Evolutionary conservation across 768 basidiomycete genomes (phyloP), one percentile per base, ranked within the genome.

Genomic region (Boletus pseudo-olivaceus): DNA sequence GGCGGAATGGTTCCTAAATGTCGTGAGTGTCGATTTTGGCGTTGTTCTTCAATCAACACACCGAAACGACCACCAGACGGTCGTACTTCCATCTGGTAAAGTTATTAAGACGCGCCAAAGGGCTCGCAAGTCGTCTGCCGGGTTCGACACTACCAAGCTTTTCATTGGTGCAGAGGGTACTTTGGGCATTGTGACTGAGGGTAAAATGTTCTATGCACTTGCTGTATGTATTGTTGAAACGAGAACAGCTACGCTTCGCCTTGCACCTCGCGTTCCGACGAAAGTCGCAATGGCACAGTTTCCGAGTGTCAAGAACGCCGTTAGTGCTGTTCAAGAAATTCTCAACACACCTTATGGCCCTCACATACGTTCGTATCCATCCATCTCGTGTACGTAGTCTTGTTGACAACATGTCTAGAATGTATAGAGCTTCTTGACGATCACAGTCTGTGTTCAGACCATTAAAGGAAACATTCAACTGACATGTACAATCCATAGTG

Each of bases 151-250:
- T 1, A 93, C 90, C 0, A 94, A 94, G 67, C 69, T 93, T 3
- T 93, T 94, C 72, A 88, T 94, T 45, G 93, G 93, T 5, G 90
- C 90, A 3, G 93, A 94, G 69, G 93, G 93, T 7, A 95, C 92
- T 0, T 68, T 94, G 42, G 93, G 93, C 4, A 88, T 95, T 59
- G 83, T 95, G n/a, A 93, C 90, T 0, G 92, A 94, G 75, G 87
- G 88, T 80, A 49, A 45, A 61, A 17, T 27, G 5, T 19, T 49
- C 8, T 19, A 20, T 6, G 2, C 26, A 17, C 5, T 17, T 46
- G n/a, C 2, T 15, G 20, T 9, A 19, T 41, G 1, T 17, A 35
- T 53, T 37, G 14, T 40, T 40, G 32, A 55, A 32, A 41, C 15
- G 49, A 7, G 55, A 47, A 20, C 59, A 91, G 93, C 84, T 5